A percentile compares a stretch with the other conserved stretches of the same genome.
These are phyloP conservation scores for Passiflora organensis DNA, from an alignment of 345 rosid species.

Conservation along the genomic window DNA sequence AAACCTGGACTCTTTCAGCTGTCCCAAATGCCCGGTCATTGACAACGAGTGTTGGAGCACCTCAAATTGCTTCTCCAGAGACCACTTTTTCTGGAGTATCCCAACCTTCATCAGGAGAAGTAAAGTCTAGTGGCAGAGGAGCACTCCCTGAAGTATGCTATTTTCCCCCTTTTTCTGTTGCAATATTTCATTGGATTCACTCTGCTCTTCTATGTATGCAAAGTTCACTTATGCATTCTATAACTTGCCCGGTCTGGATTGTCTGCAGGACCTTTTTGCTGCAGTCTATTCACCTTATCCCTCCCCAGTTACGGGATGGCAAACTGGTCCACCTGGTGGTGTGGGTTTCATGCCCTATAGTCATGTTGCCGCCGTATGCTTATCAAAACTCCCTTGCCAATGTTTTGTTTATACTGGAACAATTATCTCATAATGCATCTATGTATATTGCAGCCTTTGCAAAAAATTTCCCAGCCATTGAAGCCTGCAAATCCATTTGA, in stretches of 20 bases:
- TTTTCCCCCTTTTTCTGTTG: neutral
- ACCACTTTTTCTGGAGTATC: slow-evolving; percentile 25
- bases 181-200: neutral
- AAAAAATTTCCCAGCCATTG: slow-evolving; percentile 42
- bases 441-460: slow-evolving; percentile 45
- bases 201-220: neutral
- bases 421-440: slow-evolving; percentile 8
- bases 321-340: slow-evolving; percentile 55
- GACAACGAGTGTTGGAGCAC: slow-evolving; percentile 44
- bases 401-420: too few species aligned
- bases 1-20: slow-evolving; percentile 50
- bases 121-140: slow-evolving; percentile 49
- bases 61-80: slow-evolving; percentile 18
- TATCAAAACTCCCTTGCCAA: slow-evolving; percentile 1
- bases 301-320: slow-evolving; percentile 68
- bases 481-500: slow-evolving; percentile 87
- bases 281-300: slow-evolving; percentile 48
- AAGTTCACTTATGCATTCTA: neutral
- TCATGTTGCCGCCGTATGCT: slow-evolving; percentile 44
- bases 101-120: slow-evolving; percentile 39
- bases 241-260: slow-evolving; percentile 10
- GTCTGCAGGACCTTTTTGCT: slow-evolving; percentile 71
- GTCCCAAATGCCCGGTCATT: slow-evolving; percentile 41
- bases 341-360: slow-evolving; percentile 64
- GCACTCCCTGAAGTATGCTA: slow-evolving; percentile 68